Evolutionary conservation across 208 protist genomes (phyloP), one percentile per base, ranked within the genome.

Genomic region (Naegleria lovaniensis): DNA sequence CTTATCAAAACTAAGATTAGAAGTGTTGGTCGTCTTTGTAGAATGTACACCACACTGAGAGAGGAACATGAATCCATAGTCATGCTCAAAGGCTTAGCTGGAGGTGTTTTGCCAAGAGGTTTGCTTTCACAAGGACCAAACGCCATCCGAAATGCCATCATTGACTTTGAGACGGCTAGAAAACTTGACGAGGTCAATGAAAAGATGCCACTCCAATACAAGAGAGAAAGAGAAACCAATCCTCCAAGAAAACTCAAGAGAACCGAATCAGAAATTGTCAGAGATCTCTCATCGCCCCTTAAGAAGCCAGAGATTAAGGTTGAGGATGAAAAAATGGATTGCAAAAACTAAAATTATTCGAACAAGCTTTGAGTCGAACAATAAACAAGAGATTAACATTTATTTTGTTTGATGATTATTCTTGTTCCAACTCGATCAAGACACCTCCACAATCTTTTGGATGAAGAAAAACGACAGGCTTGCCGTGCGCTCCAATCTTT

Each of bases 401-500:
- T 48, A 48, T 48, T 48, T 67, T 67, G 5, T 58, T 5, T 58
- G 51, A 58, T 15, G 15, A 38, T 40, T 85, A 43, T 22, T 58
- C 41, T 91, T 98, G 93, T 93, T 98, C 97, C 2, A 98, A 93
- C 93, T 98, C 97, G 13, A 97, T 95, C 16, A 98, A 93, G 0
- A 98, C 96, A 90, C 97, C 96, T 55, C 95, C 95, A 52, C 94
- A 95, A 93, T 97, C 95, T 93, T 97, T 97, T n/a, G 96, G 96
- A 91, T 98, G 95, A 0, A 97, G 88, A 89, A 97, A 97, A 43
- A 97, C 93, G 29, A 98, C 97, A 11, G 97, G 96, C 90, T 98
- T 98, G 83, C 96, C 96, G 90, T 98, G 97, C 0, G 97, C 97
- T 79, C 97, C 96, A 90, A 98, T 98, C 92, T 98, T 98, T 51